A percentile compares a stretch with the other conserved stretches of the same genome.
Conservation (phyloP, 495 filamentous ascomycete species). For the Pyrenula massariospora region DNA sequence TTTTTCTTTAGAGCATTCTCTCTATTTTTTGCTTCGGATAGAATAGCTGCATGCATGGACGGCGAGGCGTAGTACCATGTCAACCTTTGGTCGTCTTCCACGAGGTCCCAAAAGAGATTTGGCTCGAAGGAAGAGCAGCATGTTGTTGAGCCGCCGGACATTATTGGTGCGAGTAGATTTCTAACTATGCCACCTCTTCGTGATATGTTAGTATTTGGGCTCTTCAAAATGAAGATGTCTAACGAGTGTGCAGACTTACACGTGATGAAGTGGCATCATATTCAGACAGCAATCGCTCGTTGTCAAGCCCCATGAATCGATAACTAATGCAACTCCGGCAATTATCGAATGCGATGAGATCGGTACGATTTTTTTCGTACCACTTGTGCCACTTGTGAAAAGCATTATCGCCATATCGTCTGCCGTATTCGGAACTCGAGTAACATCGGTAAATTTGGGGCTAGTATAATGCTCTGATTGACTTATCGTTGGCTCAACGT, state of each 20-base stretch:
- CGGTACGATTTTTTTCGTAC: slow-evolving; percentile 33
- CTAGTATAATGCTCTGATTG: neutral
- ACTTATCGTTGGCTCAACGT: slow-evolving; percentile 3
- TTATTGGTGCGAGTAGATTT: slow-evolving; percentile 26
- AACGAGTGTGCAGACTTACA: slow-evolving; percentile 15
- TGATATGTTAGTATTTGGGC: slow-evolving; percentile 3
- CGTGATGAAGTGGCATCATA: slow-evolving; percentile 36
- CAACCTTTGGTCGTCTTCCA: slow-evolving; percentile 17
- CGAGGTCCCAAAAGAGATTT: slow-evolving; percentile 35
- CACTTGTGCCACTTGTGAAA: slow-evolving; percentile 34
- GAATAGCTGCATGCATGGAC: slow-evolving; percentile 32
- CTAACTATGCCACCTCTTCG: slow-evolving; percentile 22
- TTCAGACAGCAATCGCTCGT: slow-evolving; percentile 26
- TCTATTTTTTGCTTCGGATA: slow-evolving; percentile 18
- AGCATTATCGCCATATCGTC: slow-evolving; percentile 28
- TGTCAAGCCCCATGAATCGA: slow-evolving; percentile 26
- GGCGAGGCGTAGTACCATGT: slow-evolving; percentile 41
- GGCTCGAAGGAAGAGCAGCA: slow-evolving; percentile 33
- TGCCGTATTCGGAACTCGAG: slow-evolving; percentile 3
- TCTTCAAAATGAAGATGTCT: neutral
- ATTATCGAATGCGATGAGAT: slow-evolving; percentile 24
- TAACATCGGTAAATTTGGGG: neutral
- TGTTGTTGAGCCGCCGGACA: slow-evolving; percentile 27
- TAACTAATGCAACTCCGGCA: slow-evolving; percentile 22
- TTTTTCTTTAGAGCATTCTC: slow-evolving; percentile 20